A percentile compares a stretch with the other conserved stretches of the same genome.
Conservation (phyloP, 768 basidiomycete genomes). For the Termitomyces sp. region DNA sequence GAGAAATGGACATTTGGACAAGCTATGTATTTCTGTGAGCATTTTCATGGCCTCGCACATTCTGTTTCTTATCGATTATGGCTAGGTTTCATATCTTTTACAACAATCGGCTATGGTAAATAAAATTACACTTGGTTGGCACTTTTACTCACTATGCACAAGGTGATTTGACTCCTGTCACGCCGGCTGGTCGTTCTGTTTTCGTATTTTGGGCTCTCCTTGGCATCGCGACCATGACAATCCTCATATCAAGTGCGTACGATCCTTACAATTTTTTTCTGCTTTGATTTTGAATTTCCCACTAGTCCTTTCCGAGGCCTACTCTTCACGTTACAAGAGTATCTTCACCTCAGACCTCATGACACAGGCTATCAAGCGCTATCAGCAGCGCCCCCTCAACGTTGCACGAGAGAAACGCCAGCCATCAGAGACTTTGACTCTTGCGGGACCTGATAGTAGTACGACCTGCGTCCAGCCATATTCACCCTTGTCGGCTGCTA, state of each 20-base stretch:
- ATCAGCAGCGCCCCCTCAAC: conserved; percentile 18
- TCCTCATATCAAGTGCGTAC: conserved; percentile 59
- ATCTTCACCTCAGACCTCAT: conserved; percentile 43
- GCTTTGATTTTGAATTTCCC: not conserved
- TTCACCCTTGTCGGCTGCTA: not conserved
- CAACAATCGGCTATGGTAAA: conserved; percentile 64
- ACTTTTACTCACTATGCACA: not conserved
- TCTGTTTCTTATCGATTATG: not conserved
- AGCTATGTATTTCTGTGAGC: conserved; percentile 70
- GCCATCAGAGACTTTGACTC: not conserved
- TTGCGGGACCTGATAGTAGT: conserved; percentile 1
- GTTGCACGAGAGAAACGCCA: not conserved
- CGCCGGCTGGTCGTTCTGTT: conserved; percentile 66
- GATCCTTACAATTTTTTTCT: not conserved
- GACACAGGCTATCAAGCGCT: conserved; percentile 38
- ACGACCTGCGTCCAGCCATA: conserved; percentile 3
- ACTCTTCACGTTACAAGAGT: conserved; percentile 57
- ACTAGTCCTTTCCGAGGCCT: conserved; percentile 61
- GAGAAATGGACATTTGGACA: conserved; percentile 63
- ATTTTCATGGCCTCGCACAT: not conserved
- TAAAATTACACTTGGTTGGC: not conserved
- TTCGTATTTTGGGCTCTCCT: conserved; percentile 78
- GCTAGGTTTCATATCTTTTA: conserved; percentile 66
- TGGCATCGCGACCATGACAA: conserved; percentile 72
- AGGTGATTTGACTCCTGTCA: conserved; percentile 58